Evolutionary conservation across 129 eudicot species (phyloP), one percentile per base, ranked within the genome.

Genomic region (Centrapalus pauciflorus): DNA sequence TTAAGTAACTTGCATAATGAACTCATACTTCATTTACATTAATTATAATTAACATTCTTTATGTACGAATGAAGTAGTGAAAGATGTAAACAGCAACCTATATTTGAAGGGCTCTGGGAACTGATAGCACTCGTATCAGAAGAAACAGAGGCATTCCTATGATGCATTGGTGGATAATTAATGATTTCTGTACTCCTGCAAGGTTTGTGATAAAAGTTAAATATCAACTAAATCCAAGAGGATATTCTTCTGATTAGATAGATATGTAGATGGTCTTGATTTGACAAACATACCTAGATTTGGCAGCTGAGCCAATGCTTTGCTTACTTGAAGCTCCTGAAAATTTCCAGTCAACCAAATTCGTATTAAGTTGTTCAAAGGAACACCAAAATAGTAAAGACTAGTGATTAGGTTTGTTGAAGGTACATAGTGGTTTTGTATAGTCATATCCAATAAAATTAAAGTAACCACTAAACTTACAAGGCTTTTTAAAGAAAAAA

Each of bases 241-340:
- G 26, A 8, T 24, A 9, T 1, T 57, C 16, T 50, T 40, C 19
- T 73, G 58, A 34, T 64, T 24, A 14, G 21, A 65, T 19, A 21
- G 14, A 34, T 26, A 50, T 32, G 54, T 24, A 14, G 21, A 65
- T 19, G 27, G 14, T 46, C 26, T 59, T 32, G 54, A 50, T 13
- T 6, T 21, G 51, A 10, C 46, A 26, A 56, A 4, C 50, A 70
- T 76, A 89, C 95, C 94, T 84, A 17, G 75, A 48, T 60, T 74
- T 79, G 59, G 72, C 50, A 48, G 81, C 91, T 30, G 76, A 50
- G 56, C 80, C 69, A 64, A 83, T 77, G 69, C 73, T 65, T 72
- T 75, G 95, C 82, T 80, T 86, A 55, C 56, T 12, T 48, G 79
- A 52, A 49, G 79, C 63, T 58, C 88, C 95, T 89, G 83, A 62